phyloP scores from a whole-genome alignment of 2,329 filamentous ascomycete genomes.

The Fusarium temperatum region DNA sequence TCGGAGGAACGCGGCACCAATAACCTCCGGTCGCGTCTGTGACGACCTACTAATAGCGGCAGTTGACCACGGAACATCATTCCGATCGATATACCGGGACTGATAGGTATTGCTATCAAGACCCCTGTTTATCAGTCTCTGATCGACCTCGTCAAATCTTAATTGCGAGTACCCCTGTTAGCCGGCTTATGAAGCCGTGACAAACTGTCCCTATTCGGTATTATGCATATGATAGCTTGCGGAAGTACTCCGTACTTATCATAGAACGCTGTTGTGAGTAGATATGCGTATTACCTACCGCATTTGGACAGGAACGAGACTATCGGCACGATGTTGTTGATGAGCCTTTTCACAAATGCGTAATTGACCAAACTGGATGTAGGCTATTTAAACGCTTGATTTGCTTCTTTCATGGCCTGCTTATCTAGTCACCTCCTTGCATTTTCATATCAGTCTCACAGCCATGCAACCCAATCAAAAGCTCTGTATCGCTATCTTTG shows the following conservation, averaged over 20 bases:
- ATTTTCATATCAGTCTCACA: background rate
- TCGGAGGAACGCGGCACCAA: background rate
- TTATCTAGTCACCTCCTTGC: background rate
- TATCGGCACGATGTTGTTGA: too few species aligned
- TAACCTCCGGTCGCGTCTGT: fast-evolving
- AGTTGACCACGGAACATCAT: background rate
- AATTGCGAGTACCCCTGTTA: background rate
- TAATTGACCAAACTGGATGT: background rate
- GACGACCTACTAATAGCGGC: background rate
- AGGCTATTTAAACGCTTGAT: background rate
- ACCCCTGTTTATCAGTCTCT: background rate
- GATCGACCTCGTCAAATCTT: background rate
- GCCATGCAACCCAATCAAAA: background rate
- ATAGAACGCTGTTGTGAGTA: background rate
- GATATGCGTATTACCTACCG: background rate
- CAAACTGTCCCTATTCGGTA: background rate
- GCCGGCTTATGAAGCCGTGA: background rate
- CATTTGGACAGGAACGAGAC: background rate
- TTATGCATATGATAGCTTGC: background rate
- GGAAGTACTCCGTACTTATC: background rate
- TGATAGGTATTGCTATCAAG: background rate
- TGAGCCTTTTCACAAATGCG: background rate
- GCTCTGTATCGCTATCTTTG: background rate
- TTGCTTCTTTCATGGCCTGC: background rate
- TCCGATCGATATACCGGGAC: background rate